Percentiles rank a stretch among this genome's conserved stretches.
These are phyloP conservation scores for Diospyros kaki DNA, from an alignment of 148 eudicot species.

Conservation along the genomic window DNA sequence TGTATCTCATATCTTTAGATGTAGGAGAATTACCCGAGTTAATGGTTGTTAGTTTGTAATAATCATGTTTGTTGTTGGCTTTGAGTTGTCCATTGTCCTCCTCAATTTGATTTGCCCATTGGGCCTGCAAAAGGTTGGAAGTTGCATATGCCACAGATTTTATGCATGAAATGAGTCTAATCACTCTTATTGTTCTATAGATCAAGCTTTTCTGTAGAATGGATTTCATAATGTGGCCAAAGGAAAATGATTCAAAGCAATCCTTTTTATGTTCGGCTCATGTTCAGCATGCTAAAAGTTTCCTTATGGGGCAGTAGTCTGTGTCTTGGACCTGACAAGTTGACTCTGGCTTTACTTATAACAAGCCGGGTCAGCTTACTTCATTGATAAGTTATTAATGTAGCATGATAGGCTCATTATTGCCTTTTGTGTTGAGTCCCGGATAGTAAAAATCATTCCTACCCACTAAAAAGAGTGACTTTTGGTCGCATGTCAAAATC, in stretches of 20 bases:
- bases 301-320: neutral
- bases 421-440: neutral
- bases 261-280: neutral
- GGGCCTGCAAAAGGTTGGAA: too few relatives aligned
- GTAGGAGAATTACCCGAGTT: too few relatives aligned
- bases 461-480: too few relatives aligned
- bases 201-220: neutral
- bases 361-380: neutral
- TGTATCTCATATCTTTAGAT: too few relatives aligned
- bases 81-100: too few relatives aligned
- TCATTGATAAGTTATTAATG: constrained; percentile 5
- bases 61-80: too few relatives aligned
- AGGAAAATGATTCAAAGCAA: neutral
- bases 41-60: too few relatives aligned
- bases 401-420: neutral
- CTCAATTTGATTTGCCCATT: too few relatives aligned
- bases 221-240: neutral
- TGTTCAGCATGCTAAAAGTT: neutral
- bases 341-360: neutral
- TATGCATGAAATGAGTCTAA: neutral
- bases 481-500: neutral
- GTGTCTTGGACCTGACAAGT: neutral
- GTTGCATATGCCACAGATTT: too few relatives aligned
- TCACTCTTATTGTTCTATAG: neutral
- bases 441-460: too few relatives aligned